Evolutionary conservation across 1,284 basidiomycete species (phyloP).

Genomic region (Apiotrichum gamsii): DNA sequence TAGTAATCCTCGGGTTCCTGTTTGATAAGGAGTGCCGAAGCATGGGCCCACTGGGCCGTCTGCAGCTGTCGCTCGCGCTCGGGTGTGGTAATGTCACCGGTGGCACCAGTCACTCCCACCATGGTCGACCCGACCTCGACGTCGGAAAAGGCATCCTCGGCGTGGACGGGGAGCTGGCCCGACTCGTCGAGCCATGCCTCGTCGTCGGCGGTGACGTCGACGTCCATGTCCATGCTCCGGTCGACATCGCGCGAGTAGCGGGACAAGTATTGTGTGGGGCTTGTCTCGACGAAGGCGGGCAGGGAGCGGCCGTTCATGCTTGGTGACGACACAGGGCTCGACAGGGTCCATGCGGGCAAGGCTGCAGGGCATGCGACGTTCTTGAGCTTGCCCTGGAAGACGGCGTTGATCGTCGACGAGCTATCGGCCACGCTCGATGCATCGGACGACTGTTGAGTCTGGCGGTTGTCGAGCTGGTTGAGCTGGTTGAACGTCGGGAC

Average conservation of each 20-base stretch:
- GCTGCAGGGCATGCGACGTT: slow-evolving; percentile 23
- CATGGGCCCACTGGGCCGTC: slow-evolving; percentile 38
- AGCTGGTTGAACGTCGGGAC: slow-evolving; percentile 28
- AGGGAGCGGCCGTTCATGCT: slow-evolving; percentile 15
- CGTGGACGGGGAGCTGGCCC: slow-evolving; percentile 38
- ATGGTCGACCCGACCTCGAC: slow-evolving; percentile 29
- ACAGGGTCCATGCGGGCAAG: slow-evolving; percentile 30
- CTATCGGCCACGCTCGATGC: slow-evolving; percentile 23
- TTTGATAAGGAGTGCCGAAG: slow-evolving; percentile 29
- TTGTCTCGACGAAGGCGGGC: slow-evolving; percentile 18
- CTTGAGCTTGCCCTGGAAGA: slow-evolving; percentile 25
- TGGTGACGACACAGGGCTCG: slow-evolving; percentile 36
- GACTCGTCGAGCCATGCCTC: slow-evolving; percentile 35
- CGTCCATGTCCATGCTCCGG: slow-evolving; percentile 26
- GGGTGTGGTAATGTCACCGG: slow-evolving; percentile 27
- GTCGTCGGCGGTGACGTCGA: slow-evolving; percentile 23
- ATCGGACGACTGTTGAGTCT: slow-evolving; percentile 21
- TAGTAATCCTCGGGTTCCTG: slow-evolving; percentile 36
- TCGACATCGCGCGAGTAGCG: slow-evolving; percentile 12
- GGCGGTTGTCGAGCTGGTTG: slow-evolving; percentile 31
- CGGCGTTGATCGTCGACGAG: slow-evolving; percentile 15
- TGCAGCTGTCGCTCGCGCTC: slow-evolving; percentile 37
- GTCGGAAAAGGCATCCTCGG: slow-evolving; percentile 39
- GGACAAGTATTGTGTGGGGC: slow-evolving; percentile 33
- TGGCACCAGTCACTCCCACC: too few species aligned